Percentiles rank a stretch among this genome's conserved stretches.
Evolutionary conservation across 2,329 filamentous ascomycete species (phyloP).

Genomic region (Aureobasidium sp.): DNA sequence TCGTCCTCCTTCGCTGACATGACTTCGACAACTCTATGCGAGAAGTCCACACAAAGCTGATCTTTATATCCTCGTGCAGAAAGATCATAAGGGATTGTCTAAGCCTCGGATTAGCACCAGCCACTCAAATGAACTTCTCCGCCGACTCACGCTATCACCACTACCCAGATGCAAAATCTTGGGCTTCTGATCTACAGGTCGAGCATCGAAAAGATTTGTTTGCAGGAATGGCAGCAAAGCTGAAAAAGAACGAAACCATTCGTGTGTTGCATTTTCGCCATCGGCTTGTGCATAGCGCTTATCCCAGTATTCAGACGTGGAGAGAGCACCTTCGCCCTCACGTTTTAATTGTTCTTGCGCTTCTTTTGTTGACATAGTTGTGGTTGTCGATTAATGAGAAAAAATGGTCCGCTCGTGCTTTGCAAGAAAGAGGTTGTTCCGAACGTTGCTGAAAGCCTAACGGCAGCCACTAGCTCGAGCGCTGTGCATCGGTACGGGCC

Average conservation of each 20-base stretch:
- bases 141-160: slow-evolving; percentile 46
- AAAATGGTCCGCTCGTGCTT: not conserved
- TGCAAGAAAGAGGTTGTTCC: not conserved
- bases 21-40: slow-evolving; percentile 43
- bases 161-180: slow-evolving; percentile 51
- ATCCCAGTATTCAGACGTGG: slow-evolving; percentile 46
- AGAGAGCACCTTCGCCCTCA: slow-evolving; percentile 25
- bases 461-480: not conserved
- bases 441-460: not conserved
- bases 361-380: not conserved
- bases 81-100: slow-evolving; percentile 49
- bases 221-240: slow-evolving; percentile 44
- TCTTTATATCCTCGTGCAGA: slow-evolving; percentile 41
- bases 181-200: slow-evolving; percentile 29
- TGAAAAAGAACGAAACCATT: slow-evolving; percentile 48
- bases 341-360: not conserved
- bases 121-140: not conserved
- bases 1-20: slow-evolving; percentile 42
- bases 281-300: slow-evolving; percentile 32
- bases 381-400: not conserved
- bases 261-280: slow-evolving; percentile 35
- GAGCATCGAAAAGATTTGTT: slow-evolving; percentile 35
- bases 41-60: slow-evolving; percentile 53
- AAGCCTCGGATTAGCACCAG: not conserved
- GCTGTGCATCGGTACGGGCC: not conserved